These are phyloP conservation scores for Tetrahymena borealis DNA, from an alignment of 73 alveolate genomes.

Conservation along the genomic window DNA sequence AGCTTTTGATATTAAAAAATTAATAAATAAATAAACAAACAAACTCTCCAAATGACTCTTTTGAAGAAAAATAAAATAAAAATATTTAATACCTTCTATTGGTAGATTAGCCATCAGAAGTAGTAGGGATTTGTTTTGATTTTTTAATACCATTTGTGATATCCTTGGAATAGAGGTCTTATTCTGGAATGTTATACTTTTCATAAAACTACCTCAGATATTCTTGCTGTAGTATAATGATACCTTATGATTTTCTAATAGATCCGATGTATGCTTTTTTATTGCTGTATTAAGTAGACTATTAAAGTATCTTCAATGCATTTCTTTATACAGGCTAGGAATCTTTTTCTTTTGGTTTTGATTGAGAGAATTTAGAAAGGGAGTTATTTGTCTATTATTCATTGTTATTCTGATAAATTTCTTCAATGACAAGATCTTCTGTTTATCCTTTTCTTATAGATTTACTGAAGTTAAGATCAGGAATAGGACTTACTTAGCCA, in stretches of 20 bases:
- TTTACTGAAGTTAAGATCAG: background rate
- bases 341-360: background rate
- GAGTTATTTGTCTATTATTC: too few species aligned
- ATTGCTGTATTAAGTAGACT: background rate
- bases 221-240: background rate
- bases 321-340: background rate
- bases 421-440: background rate
- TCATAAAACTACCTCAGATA: background rate
- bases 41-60: too few species aligned
- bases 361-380: too few species aligned
- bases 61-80: background rate
- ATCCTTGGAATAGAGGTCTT: background rate
- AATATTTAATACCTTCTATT: background rate
- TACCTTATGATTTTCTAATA: background rate
- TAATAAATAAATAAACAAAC: too few species aligned
- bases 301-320: background rate
- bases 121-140: background rate
- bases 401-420: background rate
- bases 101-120: background rate
- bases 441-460: background rate
- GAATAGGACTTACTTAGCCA: background rate
- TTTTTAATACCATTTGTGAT: background rate
- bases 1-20: too few species aligned
- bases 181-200: background rate
- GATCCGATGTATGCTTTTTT: background rate